Conservation (phyloP, 345 rosid genomes). For the Lepidium aucheri region DNA sequence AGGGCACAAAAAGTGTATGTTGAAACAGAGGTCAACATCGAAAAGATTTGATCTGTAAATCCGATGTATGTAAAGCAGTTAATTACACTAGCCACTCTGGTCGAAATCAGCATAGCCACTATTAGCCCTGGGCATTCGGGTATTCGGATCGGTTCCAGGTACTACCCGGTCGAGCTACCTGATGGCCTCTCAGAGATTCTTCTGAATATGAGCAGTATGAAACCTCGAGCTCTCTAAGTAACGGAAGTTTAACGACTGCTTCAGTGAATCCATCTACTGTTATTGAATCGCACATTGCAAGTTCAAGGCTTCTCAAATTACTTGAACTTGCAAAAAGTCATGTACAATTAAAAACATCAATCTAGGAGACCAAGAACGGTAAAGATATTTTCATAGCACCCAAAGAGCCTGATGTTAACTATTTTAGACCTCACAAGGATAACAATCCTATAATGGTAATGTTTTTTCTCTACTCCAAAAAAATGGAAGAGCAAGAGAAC, state of each 20-base stretch:
- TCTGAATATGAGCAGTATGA: slow-evolving; percentile 6
- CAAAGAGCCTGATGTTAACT: background rate
- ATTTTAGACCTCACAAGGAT: background rate
- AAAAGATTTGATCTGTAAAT: no score
- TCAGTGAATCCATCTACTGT: slow-evolving; percentile 32
- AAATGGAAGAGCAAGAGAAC: background rate
- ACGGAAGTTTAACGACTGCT: slow-evolving; percentile 36
- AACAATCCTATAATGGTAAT: background rate
- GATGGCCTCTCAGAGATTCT: background rate
- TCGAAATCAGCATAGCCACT: no score
- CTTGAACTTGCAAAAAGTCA: slow-evolving; percentile 35
- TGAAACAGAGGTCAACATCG: no score
- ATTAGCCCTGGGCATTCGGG: no score
- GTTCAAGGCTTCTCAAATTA: slow-evolving; percentile 37
- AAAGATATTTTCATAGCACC: background rate
- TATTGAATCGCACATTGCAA: slow-evolving; percentile 20
- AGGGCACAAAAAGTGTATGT: no score
- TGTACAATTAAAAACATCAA: background rate
- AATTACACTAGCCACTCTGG: no score
- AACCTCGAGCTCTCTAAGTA: slow-evolving; percentile 54
- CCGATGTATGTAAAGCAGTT: no score
- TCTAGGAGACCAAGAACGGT: no score
- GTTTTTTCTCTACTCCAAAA: background rate
- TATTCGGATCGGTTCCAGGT: no score
- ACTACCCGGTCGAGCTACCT: no score